Evolutionary conservation across 768 basidiomycete genomes (phyloP).

Genomic region (Pulveroboletus frians): DNA sequence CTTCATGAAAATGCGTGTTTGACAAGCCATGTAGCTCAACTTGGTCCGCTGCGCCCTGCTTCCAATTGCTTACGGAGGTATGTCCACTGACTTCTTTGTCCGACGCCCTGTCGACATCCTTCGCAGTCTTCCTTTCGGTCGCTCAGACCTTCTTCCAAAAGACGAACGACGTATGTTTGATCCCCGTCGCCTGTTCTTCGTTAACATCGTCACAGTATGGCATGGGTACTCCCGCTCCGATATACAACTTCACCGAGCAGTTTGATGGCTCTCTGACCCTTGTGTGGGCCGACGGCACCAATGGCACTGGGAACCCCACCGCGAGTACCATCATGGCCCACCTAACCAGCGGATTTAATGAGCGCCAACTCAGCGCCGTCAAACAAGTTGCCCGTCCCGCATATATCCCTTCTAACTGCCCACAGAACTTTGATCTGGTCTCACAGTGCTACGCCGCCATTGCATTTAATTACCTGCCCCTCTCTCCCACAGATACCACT

Average conservation of each 20-base stretch:
- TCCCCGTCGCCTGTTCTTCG: background rate
- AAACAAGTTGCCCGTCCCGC: slow-evolving; percentile 41
- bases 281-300: slow-evolving; percentile 67
- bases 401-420: slow-evolving; percentile 55
- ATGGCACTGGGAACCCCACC: slow-evolving; percentile 48
- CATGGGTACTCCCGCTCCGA: slow-evolving; percentile 50
- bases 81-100: background rate
- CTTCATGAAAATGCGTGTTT: background rate
- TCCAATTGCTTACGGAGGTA: slow-evolving; percentile 56
- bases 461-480: slow-evolving; percentile 54
- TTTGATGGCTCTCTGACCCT: slow-evolving; percentile 52
- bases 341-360: slow-evolving; percentile 49
- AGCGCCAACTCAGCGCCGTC: slow-evolving; percentile 44
- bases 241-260: slow-evolving; percentile 41
- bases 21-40: slow-evolving; percentile 41
- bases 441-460: slow-evolving; percentile 70
- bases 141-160: slow-evolving; percentile 57
- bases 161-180: slow-evolving; percentile 49
- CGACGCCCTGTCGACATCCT: background rate
- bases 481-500: slow-evolving; percentile 23
- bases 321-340: slow-evolving; percentile 56
- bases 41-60: slow-evolving; percentile 56
- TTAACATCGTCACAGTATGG: slow-evolving; percentile 44
- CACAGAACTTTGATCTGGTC: slow-evolving; percentile 66
- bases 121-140: slow-evolving; percentile 50